Percentiles rank a stretch among this genome's conserved stretches.
Conservation (phyloP, 441 rosid genomes). For the Populus hybrid region DNA sequence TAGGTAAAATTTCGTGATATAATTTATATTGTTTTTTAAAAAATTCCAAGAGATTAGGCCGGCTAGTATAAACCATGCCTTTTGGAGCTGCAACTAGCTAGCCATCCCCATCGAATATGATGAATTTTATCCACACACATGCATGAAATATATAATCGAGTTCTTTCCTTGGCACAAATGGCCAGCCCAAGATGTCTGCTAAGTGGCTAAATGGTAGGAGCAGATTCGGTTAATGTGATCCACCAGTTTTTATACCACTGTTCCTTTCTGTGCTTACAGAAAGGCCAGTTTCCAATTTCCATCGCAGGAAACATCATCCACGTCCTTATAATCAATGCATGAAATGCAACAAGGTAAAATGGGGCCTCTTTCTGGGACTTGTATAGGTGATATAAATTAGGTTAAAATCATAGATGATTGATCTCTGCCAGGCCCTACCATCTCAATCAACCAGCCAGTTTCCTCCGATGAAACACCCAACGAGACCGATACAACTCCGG, state of each 20-base stretch:
- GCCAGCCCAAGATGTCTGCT: not conserved
- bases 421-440: not conserved
- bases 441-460: conserved; percentile 1
- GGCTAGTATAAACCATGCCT: not conserved
- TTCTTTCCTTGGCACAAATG: not conserved
- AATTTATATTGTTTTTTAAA: no score
- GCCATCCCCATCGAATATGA: not conserved
- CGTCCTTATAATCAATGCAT: not conserved
- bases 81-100: not conserved
- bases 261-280: not conserved
- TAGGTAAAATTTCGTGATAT: no score
- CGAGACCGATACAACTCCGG: not conserved
- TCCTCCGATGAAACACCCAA: not conserved
- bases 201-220: not conserved
- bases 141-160: not conserved
- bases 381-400: not conserved
- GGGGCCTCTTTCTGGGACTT: not conserved
- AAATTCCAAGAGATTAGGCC: no score
- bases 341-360: not conserved
- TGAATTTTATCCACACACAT: not conserved
- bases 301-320: not conserved
- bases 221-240: not conserved
- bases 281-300: no score
- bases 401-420: conserved; percentile 7
- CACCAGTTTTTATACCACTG: not conserved